Percentiles rank a stretch among this genome's conserved stretches.
Evolutionary conservation across 306 rosid species (phyloP).

Genomic region (Cucurbita maxima): DNA sequence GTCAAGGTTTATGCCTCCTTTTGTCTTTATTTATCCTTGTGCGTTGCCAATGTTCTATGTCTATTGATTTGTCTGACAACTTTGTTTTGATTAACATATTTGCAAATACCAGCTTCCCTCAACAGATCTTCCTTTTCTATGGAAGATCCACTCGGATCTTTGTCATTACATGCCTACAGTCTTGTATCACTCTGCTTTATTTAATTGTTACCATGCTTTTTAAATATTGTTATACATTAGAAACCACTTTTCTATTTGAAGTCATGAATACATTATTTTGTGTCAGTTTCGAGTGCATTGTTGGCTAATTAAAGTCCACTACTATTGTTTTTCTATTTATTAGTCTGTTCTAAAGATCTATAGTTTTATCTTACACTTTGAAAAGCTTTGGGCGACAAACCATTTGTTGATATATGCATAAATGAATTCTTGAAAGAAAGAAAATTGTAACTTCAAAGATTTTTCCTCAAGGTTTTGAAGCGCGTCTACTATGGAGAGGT

Average conservation of each 20-base stretch:
- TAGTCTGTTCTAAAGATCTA: too few species aligned
- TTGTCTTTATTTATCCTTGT: background rate
- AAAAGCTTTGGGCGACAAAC: too few species aligned
- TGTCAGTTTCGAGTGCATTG: background rate
- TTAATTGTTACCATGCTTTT: background rate
- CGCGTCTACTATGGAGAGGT: too few species aligned
- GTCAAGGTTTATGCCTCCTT: background rate
- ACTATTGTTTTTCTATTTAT: too few species aligned
- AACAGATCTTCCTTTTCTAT: background rate
- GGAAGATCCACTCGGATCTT: background rate
- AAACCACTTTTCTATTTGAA: background rate
- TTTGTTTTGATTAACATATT: slow-evolving; percentile 2
- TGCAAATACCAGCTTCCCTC: background rate
- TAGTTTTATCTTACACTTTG: too few species aligned
- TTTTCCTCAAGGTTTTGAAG: too few species aligned
- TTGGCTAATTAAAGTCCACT: background rate
- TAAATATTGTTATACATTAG: background rate
- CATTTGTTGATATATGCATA: too few species aligned
- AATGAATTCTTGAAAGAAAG: too few species aligned
- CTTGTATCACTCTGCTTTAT: background rate
- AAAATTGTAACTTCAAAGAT: too few species aligned
- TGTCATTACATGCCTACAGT: background rate
- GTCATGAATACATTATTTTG: background rate
- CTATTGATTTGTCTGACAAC: slow-evolving; percentile 1
- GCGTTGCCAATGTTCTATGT: background rate